A percentile compares a stretch with the other conserved stretches of the same genome.
Evolutionary conservation across 768 basidiomycete genomes (phyloP).

Genomic region (Tulasnella sp.): DNA sequence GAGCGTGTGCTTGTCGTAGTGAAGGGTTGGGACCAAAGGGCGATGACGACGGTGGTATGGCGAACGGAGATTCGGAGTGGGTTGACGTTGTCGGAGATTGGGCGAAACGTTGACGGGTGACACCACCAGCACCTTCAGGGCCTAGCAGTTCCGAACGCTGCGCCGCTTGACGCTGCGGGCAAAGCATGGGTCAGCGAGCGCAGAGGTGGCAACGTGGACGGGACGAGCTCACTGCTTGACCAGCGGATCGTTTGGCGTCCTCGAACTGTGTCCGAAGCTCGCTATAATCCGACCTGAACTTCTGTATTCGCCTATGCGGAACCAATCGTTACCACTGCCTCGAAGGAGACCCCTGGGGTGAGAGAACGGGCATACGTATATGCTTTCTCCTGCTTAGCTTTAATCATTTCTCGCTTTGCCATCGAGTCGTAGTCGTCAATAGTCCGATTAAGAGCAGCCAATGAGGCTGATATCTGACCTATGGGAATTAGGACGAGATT

Average conservation of each 20-base stretch:
- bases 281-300: conserved; percentile 84
- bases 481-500: conserved; percentile 42
- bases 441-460: conserved; percentile 92
- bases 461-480: conserved; percentile 98
- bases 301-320: conserved; percentile 77
- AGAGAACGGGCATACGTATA: conserved; percentile 61
- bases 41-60: conserved; percentile 53
- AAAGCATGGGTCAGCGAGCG: conserved; percentile 18
- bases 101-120: conserved; percentile 65
- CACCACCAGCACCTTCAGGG: conserved; percentile 57
- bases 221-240: conserved; percentile 50
- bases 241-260: conserved; percentile 63
- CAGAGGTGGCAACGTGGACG: neutral
- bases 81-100: conserved; percentile 47
- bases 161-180: conserved; percentile 57
- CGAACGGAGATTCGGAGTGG: conserved; percentile 85
- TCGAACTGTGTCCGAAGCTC: conserved; percentile 87
- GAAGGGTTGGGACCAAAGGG: conserved; percentile 54
- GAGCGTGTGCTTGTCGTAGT: conserved; percentile 72
- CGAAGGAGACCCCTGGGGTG: neutral
- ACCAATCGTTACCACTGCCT: neutral
- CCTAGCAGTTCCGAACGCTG: conserved; percentile 69
- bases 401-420: conserved; percentile 95
- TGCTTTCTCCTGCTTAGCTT: conserved; percentile 95
- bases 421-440: conserved; percentile 98